Evolutionary conservation across 352 stramenopile species (phyloP).

Genomic region (Phytophthora kernoviae): DNA sequence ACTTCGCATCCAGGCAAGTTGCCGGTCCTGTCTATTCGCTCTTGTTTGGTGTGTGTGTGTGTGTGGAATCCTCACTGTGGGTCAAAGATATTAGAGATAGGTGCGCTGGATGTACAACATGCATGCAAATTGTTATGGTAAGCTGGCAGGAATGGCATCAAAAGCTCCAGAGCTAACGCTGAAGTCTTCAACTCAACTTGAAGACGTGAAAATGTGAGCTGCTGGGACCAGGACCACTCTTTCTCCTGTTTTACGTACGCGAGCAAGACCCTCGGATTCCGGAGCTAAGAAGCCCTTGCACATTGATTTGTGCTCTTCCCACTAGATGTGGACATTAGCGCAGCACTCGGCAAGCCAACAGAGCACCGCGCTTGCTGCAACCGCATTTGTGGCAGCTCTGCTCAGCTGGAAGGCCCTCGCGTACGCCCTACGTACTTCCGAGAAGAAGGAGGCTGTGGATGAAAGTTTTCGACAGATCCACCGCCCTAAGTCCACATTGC

Average conservation of each 20-base stretch:
- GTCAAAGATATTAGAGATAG: too few species aligned
- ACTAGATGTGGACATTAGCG: constrained; percentile 8
- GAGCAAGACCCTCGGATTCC: not conserved
- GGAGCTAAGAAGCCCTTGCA: too few species aligned
- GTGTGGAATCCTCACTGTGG: too few species aligned
- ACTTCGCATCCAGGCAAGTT: constrained; percentile 1
- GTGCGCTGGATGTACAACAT: too few species aligned
- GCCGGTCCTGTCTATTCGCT: not conserved
- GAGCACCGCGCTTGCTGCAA: constrained; percentile 5
- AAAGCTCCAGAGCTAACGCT: too few species aligned
- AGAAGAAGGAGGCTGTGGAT: constrained; percentile 16
- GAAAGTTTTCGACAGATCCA: constrained; percentile 24
- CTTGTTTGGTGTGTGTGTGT: not conserved
- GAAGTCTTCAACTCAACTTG: too few species aligned
- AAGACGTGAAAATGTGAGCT: not conserved
- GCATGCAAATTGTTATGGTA: too few species aligned
- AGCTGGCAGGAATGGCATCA: too few species aligned
- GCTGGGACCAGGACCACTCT: not conserved
- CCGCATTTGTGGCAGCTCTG: constrained; percentile 8
- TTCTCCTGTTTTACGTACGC: not conserved
- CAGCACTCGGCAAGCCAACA: constrained; percentile 15
- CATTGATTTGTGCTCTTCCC: constrained; percentile 1
- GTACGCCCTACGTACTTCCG: constrained; percentile 9
- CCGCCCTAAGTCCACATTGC: constrained; percentile 30
- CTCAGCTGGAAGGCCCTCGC: constrained; percentile 16